These are phyloP conservation scores for Fusarium bactridioides DNA, from an alignment of 2,329 filamentous ascomycete genomes.

Conservation along the genomic window DNA sequence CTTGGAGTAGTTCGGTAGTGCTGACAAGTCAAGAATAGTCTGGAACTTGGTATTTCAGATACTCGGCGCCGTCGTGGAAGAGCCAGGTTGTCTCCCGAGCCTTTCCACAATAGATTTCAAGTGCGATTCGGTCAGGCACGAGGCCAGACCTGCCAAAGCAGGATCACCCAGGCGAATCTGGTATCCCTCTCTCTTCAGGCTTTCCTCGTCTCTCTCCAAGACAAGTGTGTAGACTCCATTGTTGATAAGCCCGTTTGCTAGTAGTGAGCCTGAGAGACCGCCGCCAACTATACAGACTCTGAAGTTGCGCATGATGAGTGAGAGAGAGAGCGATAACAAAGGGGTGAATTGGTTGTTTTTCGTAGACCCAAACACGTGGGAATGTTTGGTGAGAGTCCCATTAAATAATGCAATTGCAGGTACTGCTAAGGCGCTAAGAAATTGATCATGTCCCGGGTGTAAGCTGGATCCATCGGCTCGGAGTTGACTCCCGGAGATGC, in stretches of 20 bases:
- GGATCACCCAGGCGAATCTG: not conserved
- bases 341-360: too few species aligned
- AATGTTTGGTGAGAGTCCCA: fast-evolving
- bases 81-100: not conserved
- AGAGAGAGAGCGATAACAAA: too few species aligned
- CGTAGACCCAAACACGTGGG: too few species aligned
- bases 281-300: not conserved
- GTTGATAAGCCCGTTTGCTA: not conserved
- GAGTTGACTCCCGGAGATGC: too few species aligned
- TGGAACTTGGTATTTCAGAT: not conserved
- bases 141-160: not conserved
- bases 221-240: not conserved
- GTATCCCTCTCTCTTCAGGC: not conserved
- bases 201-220: not conserved
- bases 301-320: not conserved
- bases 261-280: not conserved
- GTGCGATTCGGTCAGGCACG: not conserved
- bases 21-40: not conserved
- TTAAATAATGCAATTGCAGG: not conserved
- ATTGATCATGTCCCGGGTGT: too few species aligned
- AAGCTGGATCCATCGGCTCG: too few species aligned
- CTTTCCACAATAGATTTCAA: not conserved
- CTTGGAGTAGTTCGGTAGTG: not conserved
- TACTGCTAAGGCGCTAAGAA: too few species aligned
- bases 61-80: not conserved